These are phyloP conservation scores for Skeletonema costatum DNA, from an alignment of 108 stramenopile species.

Conservation along the genomic window DNA sequence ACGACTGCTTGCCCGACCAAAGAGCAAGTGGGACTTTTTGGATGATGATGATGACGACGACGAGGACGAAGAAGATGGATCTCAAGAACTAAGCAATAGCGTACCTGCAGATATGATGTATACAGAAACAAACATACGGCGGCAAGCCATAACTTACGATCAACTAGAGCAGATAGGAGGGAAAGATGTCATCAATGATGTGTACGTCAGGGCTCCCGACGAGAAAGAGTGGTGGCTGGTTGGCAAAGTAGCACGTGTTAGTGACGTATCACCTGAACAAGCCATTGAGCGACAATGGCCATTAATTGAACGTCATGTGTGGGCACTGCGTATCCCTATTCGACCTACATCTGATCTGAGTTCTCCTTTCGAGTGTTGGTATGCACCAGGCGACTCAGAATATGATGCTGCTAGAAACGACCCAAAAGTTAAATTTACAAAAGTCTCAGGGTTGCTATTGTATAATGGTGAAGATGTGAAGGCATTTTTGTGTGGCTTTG, in stretches of 20 bases:
- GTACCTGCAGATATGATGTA: constrained; percentile 73
- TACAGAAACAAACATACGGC: constrained; percentile 55
- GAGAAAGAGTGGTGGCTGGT: constrained; percentile 64
- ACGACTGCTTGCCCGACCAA: constrained; percentile 19
- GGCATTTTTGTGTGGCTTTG: constrained; percentile 59
- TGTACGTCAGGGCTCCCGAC: constrained; percentile 61
- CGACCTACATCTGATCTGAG: constrained; percentile 18
- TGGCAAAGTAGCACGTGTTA: constrained; percentile 72
- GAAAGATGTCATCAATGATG: constrained; percentile 64
- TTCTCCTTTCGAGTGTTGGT: constrained; percentile 67
- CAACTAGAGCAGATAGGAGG: constrained; percentile 64
- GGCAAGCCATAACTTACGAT: constrained; percentile 56
- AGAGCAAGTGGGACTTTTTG: constrained; percentile 58
- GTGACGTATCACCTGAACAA: constrained; percentile 68
- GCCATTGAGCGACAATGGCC: constrained; percentile 71
- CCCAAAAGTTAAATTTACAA: constrained; percentile 52
- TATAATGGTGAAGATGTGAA: constrained; percentile 44
- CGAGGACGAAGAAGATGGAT: constrained; percentile 3
- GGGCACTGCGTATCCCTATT: constrained; percentile 58
- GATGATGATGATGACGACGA: constrained; percentile 64
- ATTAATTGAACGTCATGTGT: constrained; percentile 75
- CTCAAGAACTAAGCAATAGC: not conserved
- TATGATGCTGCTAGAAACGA: constrained; percentile 78
- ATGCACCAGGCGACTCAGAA: constrained; percentile 81
- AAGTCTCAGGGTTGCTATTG: constrained; percentile 24